A percentile compares a stretch with the other conserved stretches of the same genome.
These are phyloP conservation scores for sunflower (Helianthus annuus) DNA, from an alignment of 129 eudicot species.

Conservation along the genomic window DNA sequence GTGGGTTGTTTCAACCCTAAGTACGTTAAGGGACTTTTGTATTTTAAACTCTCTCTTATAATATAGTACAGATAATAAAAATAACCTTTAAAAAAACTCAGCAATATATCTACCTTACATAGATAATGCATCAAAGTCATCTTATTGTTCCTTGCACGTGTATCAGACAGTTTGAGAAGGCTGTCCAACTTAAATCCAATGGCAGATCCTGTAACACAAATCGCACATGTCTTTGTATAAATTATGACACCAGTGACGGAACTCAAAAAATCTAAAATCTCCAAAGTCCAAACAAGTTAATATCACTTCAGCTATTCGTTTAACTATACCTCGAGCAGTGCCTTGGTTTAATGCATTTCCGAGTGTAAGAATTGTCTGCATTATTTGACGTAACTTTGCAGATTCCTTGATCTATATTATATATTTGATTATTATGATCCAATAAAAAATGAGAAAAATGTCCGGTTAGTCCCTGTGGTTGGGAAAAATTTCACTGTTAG, in stretches of 20 bases:
- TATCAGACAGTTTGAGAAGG: constrained; percentile 91
- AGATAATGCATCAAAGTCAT: constrained; percentile 98
- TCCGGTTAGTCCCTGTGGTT: too few relatives aligned
- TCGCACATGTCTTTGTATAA: constrained; percentile 8
- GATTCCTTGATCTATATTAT: constrained; percentile 78
- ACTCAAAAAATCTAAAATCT: constrained; percentile 13
- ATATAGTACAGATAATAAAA: not conserved
- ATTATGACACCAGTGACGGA: not conserved
- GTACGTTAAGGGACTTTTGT: too few relatives aligned
- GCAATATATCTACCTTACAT: constrained; percentile 64
- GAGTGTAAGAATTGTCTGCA: constrained; percentile 92
- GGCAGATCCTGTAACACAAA: constrained; percentile 75
- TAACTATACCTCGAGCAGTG: constrained; percentile 80
- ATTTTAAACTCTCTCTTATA: too few relatives aligned
- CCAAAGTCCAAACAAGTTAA: not conserved
- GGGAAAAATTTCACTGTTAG: too few relatives aligned
- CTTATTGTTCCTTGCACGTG: constrained; percentile 95
- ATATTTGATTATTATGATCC: not conserved
- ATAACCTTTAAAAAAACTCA: not conserved
- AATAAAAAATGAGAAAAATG: not conserved
- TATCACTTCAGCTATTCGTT: not conserved
- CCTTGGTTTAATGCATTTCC: constrained; percentile 99
- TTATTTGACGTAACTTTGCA: constrained; percentile 80
- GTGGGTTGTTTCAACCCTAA: too few relatives aligned
- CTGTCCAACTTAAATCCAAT: constrained; percentile 94